phyloP scores from a whole-genome alignment of 2,329 filamentous ascomycete genomes.

The Piedraia hortae region DNA sequence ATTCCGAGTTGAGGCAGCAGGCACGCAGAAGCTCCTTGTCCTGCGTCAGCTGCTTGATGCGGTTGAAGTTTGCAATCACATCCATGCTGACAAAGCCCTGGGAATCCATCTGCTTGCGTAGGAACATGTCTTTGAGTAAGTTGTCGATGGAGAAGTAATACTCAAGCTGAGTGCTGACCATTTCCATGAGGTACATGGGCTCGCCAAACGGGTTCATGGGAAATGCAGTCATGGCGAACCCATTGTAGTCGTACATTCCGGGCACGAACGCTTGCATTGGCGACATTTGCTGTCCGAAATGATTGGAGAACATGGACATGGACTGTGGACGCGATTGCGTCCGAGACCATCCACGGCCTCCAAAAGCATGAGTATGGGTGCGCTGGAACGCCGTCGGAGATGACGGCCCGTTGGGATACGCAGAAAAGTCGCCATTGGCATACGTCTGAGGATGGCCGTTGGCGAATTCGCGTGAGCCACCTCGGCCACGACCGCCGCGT shows the following conservation, averaged over 20 bases:
- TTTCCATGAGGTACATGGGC: conserved; percentile 26
- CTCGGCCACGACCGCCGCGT: conserved; percentile 11
- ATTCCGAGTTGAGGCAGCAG: conserved; percentile 43
- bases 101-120: conserved; percentile 79
- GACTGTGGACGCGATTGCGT: conserved; percentile 31
- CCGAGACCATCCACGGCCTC: conserved; percentile 18
- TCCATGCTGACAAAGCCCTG: conserved; percentile 69
- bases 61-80: conserved; percentile 64
- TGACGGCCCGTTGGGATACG: conserved; percentile 5
- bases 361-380: conserved; percentile 6
- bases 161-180: conserved; percentile 36
- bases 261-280: conserved; percentile 23
- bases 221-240: conserved; percentile 16
- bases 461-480: conserved; percentile 9
- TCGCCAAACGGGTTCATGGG: conserved; percentile 31
- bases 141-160: conserved; percentile 98
- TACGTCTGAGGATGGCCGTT: conserved; percentile 6
- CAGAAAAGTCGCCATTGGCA: conserved; percentile 7
- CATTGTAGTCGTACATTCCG: conserved; percentile 21
- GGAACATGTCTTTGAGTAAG: conserved; percentile 69
- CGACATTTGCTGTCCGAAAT: conserved; percentile 11
- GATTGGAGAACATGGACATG: conserved; percentile 20
- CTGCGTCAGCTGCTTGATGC: conserved; percentile 44
- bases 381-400: conserved; percentile 10
- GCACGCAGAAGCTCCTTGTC: conserved; percentile 47